Base-by-base conservation (phyloP, 2,329 filamentous ascomycete species). In the Coccinonectria pachysandricola region DNA sequence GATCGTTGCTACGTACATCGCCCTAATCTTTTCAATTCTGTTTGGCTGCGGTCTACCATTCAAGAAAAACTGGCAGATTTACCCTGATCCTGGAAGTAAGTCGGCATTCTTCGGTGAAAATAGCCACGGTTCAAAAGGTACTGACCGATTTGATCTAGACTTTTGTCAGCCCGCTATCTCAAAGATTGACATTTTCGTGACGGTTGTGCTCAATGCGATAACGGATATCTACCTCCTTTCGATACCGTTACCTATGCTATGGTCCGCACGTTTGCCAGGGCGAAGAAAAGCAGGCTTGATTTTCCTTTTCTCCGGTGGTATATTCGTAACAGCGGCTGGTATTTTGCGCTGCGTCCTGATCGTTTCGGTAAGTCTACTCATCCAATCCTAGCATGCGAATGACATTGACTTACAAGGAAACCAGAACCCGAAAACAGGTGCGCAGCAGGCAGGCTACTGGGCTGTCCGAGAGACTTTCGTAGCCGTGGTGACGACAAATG, bases 211-310 rank as follows among this genome's bases (percentile, higher is more conserved):
- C 28, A 73, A 71, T 35, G 57, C 68, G 1, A 35, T 51, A 4
- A 72, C 68, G 6, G 69, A 75, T 39, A 27, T 71, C 0, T 73
- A 72, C 35, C 49, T 75, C 12, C 60, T 73, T 26, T 59, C 58
- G 10, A 71, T 74, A 22, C 67, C 68, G 0, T 48, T 69, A 2
- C 66, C 67, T 5, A 63, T 71, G 43, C 43, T 54, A 2, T 59
- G 50, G 46, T 37, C 42, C 12, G 51, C 50, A 6, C 46, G 34
- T 5, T 35, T 57, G 26, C 44, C 39, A 13, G 34, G 40, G 3
- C 23, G 31, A 1, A 55, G 53, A 30, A 60, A 55, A 31, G 39
- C 52, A 13, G 54, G 49, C 1, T 42, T 53, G 20, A 48, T 44
- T 7, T 25, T 53, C 7, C 43, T 61, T 10, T 53, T 59, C 21